phyloP scores from a whole-genome alignment of 352 stramenopile species.

The Phytophthora sp. region DNA sequence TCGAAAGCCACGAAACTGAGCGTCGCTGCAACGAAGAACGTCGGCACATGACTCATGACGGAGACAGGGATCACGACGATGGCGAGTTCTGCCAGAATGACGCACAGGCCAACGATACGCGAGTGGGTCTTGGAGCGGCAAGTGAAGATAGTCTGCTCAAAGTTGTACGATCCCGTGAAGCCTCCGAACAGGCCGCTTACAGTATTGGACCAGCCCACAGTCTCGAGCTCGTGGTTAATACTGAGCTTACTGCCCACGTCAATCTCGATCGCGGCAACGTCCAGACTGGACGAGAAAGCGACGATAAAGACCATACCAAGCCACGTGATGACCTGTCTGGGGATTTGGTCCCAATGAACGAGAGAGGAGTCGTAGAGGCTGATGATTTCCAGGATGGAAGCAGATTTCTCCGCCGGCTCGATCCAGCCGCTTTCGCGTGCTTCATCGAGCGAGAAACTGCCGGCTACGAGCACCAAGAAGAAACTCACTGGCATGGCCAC shows the following conservation, averaged over 20 bases:
- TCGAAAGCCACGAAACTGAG: conserved; percentile 97
- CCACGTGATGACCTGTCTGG: conserved; percentile 89
- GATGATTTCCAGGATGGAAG: conserved; percentile 67
- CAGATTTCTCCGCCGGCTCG: conserved; percentile 49
- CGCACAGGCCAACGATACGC: conserved; percentile 87
- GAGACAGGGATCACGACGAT: conserved; percentile 90
- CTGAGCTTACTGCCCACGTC: conserved; percentile 93
- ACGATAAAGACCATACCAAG: conserved; percentile 97
- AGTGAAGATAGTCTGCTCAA: conserved; percentile 98
- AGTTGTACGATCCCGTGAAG: conserved; percentile 98
- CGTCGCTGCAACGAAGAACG: conserved; percentile 96
- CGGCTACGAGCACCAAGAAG: conserved; percentile 85
- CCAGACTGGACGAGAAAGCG: conserved; percentile 95
- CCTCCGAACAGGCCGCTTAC: conserved; percentile 94
- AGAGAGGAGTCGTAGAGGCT: conserved; percentile 89
- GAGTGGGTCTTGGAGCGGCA: conserved; percentile 91
- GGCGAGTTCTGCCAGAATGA: conserved; percentile 85
- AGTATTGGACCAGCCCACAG: conserved; percentile 97
- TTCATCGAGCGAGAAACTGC: conserved; percentile 83
- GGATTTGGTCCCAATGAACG: conserved; percentile 90
- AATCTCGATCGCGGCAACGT: conserved; percentile 97
- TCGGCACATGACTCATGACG: conserved; percentile 94
- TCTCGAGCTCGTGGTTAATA: conserved; percentile 93
- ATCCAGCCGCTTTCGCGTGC: conserved; percentile 93
- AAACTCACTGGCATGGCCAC: conserved; percentile 89